These are phyloP conservation scores for Coccomyxa subellipsoidea DNA, from an alignment of 163 green algal genomes.

Conservation along the genomic window DNA sequence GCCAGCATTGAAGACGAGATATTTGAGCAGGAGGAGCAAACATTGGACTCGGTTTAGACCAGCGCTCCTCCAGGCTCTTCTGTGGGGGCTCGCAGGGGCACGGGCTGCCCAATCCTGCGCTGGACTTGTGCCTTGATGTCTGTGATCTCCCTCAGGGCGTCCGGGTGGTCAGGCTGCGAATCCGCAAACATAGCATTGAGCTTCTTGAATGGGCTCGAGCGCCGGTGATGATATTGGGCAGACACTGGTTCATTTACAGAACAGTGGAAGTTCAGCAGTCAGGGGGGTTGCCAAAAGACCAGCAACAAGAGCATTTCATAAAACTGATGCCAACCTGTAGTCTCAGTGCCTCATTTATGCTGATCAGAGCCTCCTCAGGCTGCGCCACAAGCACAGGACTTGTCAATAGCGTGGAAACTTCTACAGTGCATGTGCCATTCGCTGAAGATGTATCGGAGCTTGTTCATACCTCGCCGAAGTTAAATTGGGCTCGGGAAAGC, in stretches of 20 bases:
- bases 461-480: constrained; percentile 4
- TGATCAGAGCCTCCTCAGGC: constrained; percentile 3
- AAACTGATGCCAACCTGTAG: background rate
- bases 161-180: background rate
- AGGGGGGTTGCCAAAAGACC: background rate
- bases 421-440: too few species aligned
- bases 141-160: background rate
- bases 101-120: background rate
- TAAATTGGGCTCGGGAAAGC: background rate
- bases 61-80: background rate
- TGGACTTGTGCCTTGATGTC: background rate
- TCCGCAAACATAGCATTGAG: background rate
- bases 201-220: background rate
- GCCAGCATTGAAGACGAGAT: background rate
- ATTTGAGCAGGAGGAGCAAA: background rate
- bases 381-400: background rate
- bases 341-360: background rate
- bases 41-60: background rate
- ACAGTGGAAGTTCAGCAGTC: too few species aligned
- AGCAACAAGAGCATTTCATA: background rate
- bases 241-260: too few species aligned
- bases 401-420: background rate
- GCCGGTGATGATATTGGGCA: too few species aligned
- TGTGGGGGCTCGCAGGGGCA: background rate
- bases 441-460: background rate